Percentiles rank a stretch among this genome's conserved stretches.
Evolutionary conservation across 768 basidiomycete genomes (phyloP).

Genomic region (Macrolepiota dolichaula): DNA sequence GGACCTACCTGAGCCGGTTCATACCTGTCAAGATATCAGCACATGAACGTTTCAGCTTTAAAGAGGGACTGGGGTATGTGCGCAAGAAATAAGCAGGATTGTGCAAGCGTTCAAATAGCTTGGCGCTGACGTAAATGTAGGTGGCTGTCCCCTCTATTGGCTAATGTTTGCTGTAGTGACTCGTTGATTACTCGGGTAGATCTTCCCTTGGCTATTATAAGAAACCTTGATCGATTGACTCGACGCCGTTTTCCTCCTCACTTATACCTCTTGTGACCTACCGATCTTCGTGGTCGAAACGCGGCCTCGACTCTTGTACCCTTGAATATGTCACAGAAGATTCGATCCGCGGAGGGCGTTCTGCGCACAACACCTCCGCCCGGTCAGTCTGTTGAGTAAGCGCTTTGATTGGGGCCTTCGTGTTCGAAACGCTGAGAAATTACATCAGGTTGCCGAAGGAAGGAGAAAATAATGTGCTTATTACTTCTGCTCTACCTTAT

Average conservation of each 20-base stretch:
- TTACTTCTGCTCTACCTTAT: slow-evolving; percentile 94
- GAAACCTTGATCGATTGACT: background rate
- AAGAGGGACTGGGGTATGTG: background rate
- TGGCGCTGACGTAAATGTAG: background rate
- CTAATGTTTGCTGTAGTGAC: background rate
- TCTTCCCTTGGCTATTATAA: background rate
- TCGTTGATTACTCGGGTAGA: background rate
- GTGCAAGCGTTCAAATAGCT: background rate
- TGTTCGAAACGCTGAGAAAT: background rate
- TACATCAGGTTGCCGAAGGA: slow-evolving; percentile 60
- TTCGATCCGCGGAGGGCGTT: slow-evolving; percentile 48
- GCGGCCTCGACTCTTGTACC: background rate
- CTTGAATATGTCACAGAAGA: slow-evolving; percentile 49
- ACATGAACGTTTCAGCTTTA: slow-evolving; percentile 9
- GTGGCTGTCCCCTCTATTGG: background rate
- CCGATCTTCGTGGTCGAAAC: background rate
- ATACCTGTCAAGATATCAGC: background rate
- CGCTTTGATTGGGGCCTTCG: slow-evolving; percentile 10
- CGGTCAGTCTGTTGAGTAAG: slow-evolving; percentile 49
- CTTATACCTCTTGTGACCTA: background rate
- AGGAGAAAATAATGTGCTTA: slow-evolving; percentile 84
- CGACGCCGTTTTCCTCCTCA: background rate
- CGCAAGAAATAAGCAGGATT: background rate
- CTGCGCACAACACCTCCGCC: slow-evolving; percentile 50
- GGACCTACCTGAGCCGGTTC: slow-evolving; percentile 21